Conservation (phyloP, 345 rosid species). For the Sonneratia alba region DNA sequence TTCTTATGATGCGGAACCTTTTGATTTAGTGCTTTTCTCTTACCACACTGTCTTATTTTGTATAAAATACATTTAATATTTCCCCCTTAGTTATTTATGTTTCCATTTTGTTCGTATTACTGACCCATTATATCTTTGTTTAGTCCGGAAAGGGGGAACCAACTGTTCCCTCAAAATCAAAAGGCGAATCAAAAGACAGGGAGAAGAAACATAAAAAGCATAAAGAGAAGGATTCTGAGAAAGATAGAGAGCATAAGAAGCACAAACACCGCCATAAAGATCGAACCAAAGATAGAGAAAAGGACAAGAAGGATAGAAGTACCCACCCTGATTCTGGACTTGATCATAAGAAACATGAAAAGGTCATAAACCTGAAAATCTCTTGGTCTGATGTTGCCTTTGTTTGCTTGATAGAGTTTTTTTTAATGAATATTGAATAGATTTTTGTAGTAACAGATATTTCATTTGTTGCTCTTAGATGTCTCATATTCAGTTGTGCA, state of each 20-base stretch:
- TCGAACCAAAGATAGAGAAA: constrained; percentile 72
- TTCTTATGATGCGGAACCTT: neutral
- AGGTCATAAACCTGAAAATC: constrained; percentile 37
- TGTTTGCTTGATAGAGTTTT: neutral
- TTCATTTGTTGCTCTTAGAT: neutral
- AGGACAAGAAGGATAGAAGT: constrained; percentile 72
- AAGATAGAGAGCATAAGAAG: constrained; percentile 77
- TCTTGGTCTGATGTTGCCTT: constrained; percentile 10
- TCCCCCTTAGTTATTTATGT: neutral
- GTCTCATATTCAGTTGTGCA: neutral
- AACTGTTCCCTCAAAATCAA: constrained; percentile 61
- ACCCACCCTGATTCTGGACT: constrained; percentile 70
- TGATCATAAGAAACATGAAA: constrained; percentile 79
- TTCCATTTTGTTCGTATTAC: neutral
- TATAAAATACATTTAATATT: neutral
- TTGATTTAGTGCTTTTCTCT: neutral
- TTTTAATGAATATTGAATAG: too few relatives aligned
- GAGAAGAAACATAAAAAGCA: constrained; percentile 81
- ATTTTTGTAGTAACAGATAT: neutral
- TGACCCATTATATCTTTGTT: constrained; percentile 3
- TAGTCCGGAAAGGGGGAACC: constrained; percentile 78
- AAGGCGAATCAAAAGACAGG: constrained; percentile 63
- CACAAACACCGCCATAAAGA: constrained; percentile 15
- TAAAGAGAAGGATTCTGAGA: constrained; percentile 70
- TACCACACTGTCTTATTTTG: neutral